Evolutionary conservation across 2,329 filamentous ascomycete genomes (phyloP), one percentile per base, ranked within the genome.

Genomic region (Aaosphaeria pasadenensis): DNA sequence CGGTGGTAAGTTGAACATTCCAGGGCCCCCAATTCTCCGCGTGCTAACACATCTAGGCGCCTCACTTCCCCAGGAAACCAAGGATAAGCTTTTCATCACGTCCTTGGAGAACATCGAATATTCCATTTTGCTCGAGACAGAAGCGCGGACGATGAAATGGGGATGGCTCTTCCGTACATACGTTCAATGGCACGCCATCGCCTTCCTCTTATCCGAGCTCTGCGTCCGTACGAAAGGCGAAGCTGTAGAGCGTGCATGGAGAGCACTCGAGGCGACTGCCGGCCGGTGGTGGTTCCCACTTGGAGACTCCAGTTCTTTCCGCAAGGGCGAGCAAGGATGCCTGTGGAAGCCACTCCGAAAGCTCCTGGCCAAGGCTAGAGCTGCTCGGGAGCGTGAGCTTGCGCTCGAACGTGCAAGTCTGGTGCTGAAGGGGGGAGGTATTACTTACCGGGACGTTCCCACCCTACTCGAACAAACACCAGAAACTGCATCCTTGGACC

Each of bases 61-160:
- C 6, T 77, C 75, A 29, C 73, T 87, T 6, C 79, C 82, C 0
- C 77, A 81, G 43, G 84, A 85, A 42, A 81, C 82, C 6, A 82
- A 83, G 48, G 81, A 89, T 52, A 84, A 84, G 48, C 75, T 91
- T 1, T 88, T 90, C 63, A 72, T 85, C 28, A 87, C 85, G 0
- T 84, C 86, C 2, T 78, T 91, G 29, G 87, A 91, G 59, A 83
- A 91, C 29, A 79, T 90, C 42, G 88, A 91, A 65, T 84, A 88
- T 62, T 81, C 81, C 13, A 74, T 85, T 43, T 75, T 87, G 1
- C 71, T 91, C 11, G 82, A 87, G 57, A 81, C 77, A 0, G 85
- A 89, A 56, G 73, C 77, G 33, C 74, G 77, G 9, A 85, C 81
- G 0, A 74, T 77, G 57, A 81, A 82, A 58, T 87, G 83, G 83